These are phyloP conservation scores for Vitis labrusca DNA, from an alignment of 164 flowering plant genomes.

Conservation along the genomic window DNA sequence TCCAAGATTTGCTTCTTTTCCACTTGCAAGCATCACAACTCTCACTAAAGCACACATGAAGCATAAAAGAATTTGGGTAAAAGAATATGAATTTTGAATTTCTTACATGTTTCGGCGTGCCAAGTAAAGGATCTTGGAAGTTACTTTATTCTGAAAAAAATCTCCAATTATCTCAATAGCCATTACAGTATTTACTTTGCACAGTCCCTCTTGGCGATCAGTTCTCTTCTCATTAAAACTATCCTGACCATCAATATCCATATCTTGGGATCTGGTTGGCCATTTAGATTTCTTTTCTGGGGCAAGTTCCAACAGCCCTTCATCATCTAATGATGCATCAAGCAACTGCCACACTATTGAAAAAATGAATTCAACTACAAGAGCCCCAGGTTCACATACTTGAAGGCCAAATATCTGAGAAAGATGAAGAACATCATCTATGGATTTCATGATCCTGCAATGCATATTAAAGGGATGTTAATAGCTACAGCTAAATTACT, in stretches of 20 bases:
- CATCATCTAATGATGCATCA: slow-evolving; percentile 92
- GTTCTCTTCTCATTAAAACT: slow-evolving; percentile 42
- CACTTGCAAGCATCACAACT: neutral
- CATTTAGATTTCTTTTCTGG: slow-evolving; percentile 64
- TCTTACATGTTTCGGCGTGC: slow-evolving; percentile 83
- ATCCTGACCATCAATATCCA: slow-evolving; percentile 71
- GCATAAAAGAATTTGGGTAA: neutral
- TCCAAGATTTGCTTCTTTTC: neutral
- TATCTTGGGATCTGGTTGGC: slow-evolving; percentile 52
- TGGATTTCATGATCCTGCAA: slow-evolving; percentile 70
- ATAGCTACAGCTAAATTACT: neutral
- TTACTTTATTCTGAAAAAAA: slow-evolving; percentile 64
- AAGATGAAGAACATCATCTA: slow-evolving; percentile 70
- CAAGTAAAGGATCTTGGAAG: slow-evolving; percentile 77
- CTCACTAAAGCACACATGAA: neutral
- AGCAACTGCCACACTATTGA: slow-evolving; percentile 79
- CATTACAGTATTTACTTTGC: slow-evolving; percentile 53
- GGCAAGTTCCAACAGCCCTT: slow-evolving; percentile 64
- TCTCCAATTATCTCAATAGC: slow-evolving; percentile 74
- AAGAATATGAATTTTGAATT: slow-evolving; percentile 4
- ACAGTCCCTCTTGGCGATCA: slow-evolving; percentile 52
- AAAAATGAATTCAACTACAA: slow-evolving; percentile 67
- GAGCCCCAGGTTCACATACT: slow-evolving; percentile 55
- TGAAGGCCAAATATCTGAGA: slow-evolving; percentile 65
- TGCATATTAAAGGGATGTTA: slow-evolving; percentile 4